Evolutionary conservation across 495 filamentous ascomycete genomes (phyloP), one percentile per base, ranked within the genome.

Genomic region (Haplographium delicatum): DNA sequence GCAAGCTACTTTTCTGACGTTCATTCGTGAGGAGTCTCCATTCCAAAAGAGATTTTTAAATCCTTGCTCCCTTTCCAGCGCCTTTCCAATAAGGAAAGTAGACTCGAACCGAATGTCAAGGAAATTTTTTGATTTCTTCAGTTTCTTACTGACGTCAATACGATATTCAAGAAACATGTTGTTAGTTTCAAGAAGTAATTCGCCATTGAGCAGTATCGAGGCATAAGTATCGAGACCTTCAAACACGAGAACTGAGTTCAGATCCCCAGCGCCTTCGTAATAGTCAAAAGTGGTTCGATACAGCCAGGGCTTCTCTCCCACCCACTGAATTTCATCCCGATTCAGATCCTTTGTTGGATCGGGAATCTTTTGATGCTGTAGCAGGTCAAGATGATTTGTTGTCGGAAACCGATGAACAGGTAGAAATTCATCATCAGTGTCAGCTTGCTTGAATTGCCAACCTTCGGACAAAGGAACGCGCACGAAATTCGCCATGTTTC

Each of bases 261-360:
- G 16, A 42, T 3, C 13, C 13, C 4, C 16, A n/a, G 8, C 7
- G 8, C 40, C 66, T 50, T 54, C 65, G 28, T 54, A 68, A 4
- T 68, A 68, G 10, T 65, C 41, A 56, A 94, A 84, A n/a, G 51
- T 66, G 6, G 79, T 83, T 30, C 68, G 68, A 62, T 91, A 94
- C 7, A 75, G 63, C 88, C 88, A 39, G 13, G 5, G 16, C 3
- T 4, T 6, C 11, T 39, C 35, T 39, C 35, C 35, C 3, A 39
- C 16, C 35, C 35, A 39, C n/a, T 39, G 35, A 9, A 39, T 20
- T 19, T 7, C 1, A 0, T 8, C 4, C 22, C 22, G 16, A 39
- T 39, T 39, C 16, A 5, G 4, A 4, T 11, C 35, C 2, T 19
- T 4, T 8, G 6, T 19, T 4, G 35, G 35, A 13, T 39, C 35